Conservation (phyloP, 1,284 basidiomycete species). For the Mycosarcoma maydis region DNA sequence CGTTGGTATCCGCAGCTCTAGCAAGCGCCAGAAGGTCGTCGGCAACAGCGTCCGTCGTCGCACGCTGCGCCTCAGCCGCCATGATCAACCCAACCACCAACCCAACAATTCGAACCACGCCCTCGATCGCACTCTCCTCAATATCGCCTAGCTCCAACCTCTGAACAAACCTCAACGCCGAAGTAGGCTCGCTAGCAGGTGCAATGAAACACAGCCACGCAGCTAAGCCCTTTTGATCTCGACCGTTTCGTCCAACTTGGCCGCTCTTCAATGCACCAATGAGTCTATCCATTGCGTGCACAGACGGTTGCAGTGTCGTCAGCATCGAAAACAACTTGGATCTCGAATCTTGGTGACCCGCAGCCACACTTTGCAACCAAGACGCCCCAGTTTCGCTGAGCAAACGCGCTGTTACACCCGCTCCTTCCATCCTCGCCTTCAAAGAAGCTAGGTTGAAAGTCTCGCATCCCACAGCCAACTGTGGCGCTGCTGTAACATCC, state of each 20-base stretch:
- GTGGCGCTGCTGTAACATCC: neutral
- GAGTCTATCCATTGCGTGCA: neutral
- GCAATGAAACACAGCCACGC: constrained; percentile 17
- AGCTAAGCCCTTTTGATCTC: constrained; percentile 26
- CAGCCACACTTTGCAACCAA: constrained; percentile 11
- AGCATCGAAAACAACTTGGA: constrained; percentile 5
- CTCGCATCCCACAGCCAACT: constrained; percentile 19
- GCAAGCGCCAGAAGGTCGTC: neutral
- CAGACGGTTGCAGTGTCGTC: neutral
- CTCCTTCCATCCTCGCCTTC: constrained; percentile 26
- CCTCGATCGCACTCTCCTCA: constrained; percentile 10
- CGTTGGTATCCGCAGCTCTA: neutral
- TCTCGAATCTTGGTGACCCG: neutral
- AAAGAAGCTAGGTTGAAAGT: constrained; percentile 22
- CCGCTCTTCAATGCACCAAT: neutral
- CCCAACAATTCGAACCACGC: neutral
- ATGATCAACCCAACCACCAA: constrained; percentile 4
- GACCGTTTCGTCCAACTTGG: neutral
- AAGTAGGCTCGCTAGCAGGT: neutral
- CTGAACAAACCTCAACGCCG: constrained; percentile 12
- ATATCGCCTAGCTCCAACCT: constrained; percentile 1
- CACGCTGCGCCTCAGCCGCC: constrained; percentile 6
- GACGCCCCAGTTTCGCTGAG: constrained; percentile 2
- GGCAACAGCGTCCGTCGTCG: no score
- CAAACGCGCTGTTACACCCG: constrained; percentile 12